Percentiles rank a stretch among this genome's conserved stretches.
phyloP scores from a whole-genome alignment of 1,139 yeast genomes.

The Spencermartinsiella ligniputridi region DNA sequence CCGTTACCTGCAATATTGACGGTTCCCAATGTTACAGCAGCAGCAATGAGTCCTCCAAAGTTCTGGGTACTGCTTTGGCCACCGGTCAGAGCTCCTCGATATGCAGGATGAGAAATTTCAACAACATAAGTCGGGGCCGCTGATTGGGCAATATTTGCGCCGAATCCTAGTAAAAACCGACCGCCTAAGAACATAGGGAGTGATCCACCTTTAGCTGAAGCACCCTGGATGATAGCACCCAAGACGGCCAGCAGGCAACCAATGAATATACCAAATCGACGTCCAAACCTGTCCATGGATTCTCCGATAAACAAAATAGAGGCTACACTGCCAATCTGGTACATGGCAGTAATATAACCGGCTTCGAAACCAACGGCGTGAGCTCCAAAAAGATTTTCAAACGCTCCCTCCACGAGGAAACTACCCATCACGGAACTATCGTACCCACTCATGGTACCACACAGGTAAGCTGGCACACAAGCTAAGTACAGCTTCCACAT shows the following conservation, averaged over 20 bases:
- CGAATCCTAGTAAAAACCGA: conserved; percentile 23
- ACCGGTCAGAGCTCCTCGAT: conserved; percentile 22
- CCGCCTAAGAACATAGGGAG: conserved; percentile 20
- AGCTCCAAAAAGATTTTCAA: conserved; percentile 16
- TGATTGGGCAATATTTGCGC: conserved; percentile 21
- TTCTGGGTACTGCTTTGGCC: conserved; percentile 44
- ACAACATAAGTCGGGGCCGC: conserved; percentile 21
- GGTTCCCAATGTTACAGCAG: conserved; percentile 43
- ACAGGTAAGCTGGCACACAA: conserved; percentile 12
- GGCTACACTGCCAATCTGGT: conserved; percentile 28
- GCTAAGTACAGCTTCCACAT: conserved; percentile 10
- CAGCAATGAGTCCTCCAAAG: conserved; percentile 47
- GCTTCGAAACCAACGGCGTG: conserved; percentile 16
- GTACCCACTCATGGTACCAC: conserved; percentile 15
- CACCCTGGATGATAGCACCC: conserved; percentile 15
- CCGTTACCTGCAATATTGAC: conserved; percentile 28
- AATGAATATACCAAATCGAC: conserved; percentile 16
- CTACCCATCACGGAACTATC: conserved; percentile 17
- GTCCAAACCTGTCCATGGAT: conserved; percentile 15
- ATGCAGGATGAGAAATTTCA: conserved; percentile 21
- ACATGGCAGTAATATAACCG: conserved; percentile 17
- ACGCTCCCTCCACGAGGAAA: conserved; percentile 13
- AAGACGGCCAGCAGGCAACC: conserved; percentile 13
- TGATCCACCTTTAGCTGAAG: conserved; percentile 8
- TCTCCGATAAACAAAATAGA: conserved; percentile 13